Conservation (phyloP, 208 protist genomes). For the Acanthamoeba lenticulata region DNA sequence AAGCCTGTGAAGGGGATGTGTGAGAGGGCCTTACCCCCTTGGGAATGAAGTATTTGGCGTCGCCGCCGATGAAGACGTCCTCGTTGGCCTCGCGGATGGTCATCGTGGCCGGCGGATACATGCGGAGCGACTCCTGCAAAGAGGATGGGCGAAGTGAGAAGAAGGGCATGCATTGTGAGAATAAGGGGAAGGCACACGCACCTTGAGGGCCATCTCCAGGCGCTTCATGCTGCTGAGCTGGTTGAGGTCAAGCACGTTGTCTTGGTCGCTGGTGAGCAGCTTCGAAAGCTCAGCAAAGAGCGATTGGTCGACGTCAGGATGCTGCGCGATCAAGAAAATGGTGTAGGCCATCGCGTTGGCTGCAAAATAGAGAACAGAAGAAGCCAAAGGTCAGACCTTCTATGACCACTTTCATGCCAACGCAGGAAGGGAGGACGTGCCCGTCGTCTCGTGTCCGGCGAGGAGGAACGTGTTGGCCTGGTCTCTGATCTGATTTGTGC, state of each 20-base stretch:
- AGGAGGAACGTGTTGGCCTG: conserved; percentile 37
- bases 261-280: background rate
- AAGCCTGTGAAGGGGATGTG: no score
- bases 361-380: background rate
- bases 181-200: background rate
- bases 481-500: background rate
- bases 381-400: background rate
- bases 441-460: conserved; percentile 43
- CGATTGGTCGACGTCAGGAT: conserved; percentile 38
- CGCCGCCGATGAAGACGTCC: background rate
- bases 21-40: background rate
- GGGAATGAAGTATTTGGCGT: conserved; percentile 43
- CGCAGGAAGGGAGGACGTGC: background rate
- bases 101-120: conserved; percentile 5
- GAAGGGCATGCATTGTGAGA: background rate
- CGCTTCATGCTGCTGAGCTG: conserved; percentile 4
- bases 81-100: background rate
- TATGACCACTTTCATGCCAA: background rate
- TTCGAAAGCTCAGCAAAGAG: conserved; percentile 14
- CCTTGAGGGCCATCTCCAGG: conserved; percentile 37
- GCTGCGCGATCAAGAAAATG: conserved; percentile 17
- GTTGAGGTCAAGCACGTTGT: background rate
- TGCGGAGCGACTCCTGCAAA: conserved; percentile 2
- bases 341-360: conserved; percentile 50
- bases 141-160: background rate